Percentiles rank a stretch among this genome's conserved stretches.
Evolutionary conservation across 495 filamentous ascomycete species (phyloP).

Genomic region (Hyaloscypha finlandica): DNA sequence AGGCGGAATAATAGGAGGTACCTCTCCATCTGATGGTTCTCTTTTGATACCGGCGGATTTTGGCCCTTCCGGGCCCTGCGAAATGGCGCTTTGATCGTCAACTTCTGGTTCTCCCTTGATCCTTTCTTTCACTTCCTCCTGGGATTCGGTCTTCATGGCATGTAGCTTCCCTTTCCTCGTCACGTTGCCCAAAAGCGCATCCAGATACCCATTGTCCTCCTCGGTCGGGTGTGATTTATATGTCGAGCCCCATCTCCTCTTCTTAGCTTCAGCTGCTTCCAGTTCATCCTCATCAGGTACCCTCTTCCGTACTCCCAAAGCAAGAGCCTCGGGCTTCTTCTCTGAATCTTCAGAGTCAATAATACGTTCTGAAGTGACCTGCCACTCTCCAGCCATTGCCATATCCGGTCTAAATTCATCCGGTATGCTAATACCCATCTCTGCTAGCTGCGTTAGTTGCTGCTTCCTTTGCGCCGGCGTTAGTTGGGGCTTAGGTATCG

Average conservation of each 20-base stretch:
- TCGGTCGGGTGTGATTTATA: conserved; percentile 64
- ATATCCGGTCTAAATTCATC: conserved; percentile 76
- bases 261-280: conserved; percentile 62
- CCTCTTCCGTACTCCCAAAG: conserved; percentile 35
- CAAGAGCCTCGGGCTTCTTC: conserved; percentile 30
- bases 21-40: conserved; percentile 27
- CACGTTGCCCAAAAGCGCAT: conserved; percentile 61
- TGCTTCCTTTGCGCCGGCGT: conserved; percentile 73
- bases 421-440: conserved; percentile 84
- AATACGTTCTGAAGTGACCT: conserved; percentile 61
- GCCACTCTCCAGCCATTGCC: conserved; percentile 92
- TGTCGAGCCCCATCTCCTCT: conserved; percentile 74
- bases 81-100: conserved; percentile 13
- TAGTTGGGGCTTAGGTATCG: conserved; percentile 35
- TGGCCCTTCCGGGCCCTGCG: not conserved
- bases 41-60: conserved; percentile 24
- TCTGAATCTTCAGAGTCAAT: conserved; percentile 38
- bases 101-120: conserved; percentile 30
- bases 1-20: not conserved
- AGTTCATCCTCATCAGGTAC: conserved; percentile 56
- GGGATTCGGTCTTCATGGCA: conserved; percentile 25
- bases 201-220: conserved; percentile 63
- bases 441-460: conserved; percentile 84
- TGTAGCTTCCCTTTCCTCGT: conserved; percentile 26
- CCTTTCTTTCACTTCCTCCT: conserved; percentile 37